A percentile compares a stretch with the other conserved stretches of the same genome.
These are phyloP conservation scores for Suillus fuscotomentosus DNA, from an alignment of 768 basidiomycete species.

Conservation along the genomic window DNA sequence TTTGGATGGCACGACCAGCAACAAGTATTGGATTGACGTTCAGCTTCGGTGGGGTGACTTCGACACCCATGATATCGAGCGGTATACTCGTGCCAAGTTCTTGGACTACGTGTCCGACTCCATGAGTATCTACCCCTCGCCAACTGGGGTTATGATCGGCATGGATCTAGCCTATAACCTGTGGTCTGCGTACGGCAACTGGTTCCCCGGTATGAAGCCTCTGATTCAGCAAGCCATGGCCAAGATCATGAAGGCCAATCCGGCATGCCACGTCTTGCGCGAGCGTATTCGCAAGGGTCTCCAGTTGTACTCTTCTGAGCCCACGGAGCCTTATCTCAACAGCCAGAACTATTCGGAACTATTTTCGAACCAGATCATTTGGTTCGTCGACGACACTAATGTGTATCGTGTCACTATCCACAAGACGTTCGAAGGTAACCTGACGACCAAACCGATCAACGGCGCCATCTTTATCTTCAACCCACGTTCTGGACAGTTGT, in stretches of 20 bases:
- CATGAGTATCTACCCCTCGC: slow-evolving; percentile 99
- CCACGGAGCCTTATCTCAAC: slow-evolving; percentile 98
- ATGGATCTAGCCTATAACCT: slow-evolving; percentile 98
- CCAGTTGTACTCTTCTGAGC: slow-evolving; percentile 97
- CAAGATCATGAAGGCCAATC: slow-evolving; percentile 99
- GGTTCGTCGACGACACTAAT: slow-evolving; percentile 99
- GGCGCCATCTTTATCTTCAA: slow-evolving; percentile 99
- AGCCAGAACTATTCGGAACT: slow-evolving; percentile 97
- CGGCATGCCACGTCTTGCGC: slow-evolving; percentile 93
- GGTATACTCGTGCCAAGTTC: slow-evolving; percentile 98
- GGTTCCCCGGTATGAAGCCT: slow-evolving; percentile 99
- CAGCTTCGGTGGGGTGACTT: slow-evolving; percentile 98
- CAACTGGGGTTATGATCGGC: slow-evolving; percentile 98
- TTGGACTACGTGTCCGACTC: slow-evolving; percentile 97
- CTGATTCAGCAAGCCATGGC: slow-evolving; percentile 98
- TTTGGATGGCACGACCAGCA: slow-evolving; percentile 95
- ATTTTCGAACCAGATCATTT: slow-evolving; percentile 98
- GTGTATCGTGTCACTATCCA: slow-evolving; percentile 99
- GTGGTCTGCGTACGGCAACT: slow-evolving; percentile 98
- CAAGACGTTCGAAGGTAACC: slow-evolving; percentile 99
- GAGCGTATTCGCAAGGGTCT: slow-evolving; percentile 99
- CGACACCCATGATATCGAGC: slow-evolving; percentile 97
- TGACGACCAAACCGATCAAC: slow-evolving; percentile 99
- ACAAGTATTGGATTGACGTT: slow-evolving; percentile 98
- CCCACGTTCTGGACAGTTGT: slow-evolving; percentile 95